Evolutionary conservation across 441 rosid genomes (phyloP).

Genomic region (Eruca vesicaria): DNA sequence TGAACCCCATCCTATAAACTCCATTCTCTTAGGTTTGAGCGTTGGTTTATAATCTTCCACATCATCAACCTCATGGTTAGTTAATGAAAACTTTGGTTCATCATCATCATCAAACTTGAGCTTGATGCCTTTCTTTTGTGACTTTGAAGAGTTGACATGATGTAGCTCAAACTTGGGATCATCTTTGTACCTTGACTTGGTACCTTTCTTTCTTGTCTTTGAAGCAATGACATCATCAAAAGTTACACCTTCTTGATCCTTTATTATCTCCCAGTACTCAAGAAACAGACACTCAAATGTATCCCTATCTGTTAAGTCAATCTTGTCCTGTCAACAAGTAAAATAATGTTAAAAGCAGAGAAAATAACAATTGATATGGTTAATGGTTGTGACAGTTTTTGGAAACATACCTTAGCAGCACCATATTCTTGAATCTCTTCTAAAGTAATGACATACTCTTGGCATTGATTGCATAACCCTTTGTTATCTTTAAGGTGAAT

Average conservation of each 20-base stretch:
- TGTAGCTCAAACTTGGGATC: slow-evolving; percentile 6
- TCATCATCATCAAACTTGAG: not conserved
- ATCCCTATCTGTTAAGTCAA: slow-evolving; percentile 27
- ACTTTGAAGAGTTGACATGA: slow-evolving; percentile 24
- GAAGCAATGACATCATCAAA: slow-evolving; percentile 25
- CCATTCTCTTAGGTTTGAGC: slow-evolving; percentile 1
- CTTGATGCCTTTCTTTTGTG: slow-evolving; percentile 24
- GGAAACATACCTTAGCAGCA: slow-evolving; percentile 33
- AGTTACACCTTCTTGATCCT: slow-evolving; percentile 13
- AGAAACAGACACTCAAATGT: slow-evolving; percentile 37
- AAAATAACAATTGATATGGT: no score
- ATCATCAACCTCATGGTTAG: slow-evolving; percentile 9
- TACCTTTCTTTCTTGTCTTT: slow-evolving; percentile 10
- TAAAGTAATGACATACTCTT: slow-evolving; percentile 15
- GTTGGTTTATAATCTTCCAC: not conserved
- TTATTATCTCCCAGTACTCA: slow-evolving; percentile 34
- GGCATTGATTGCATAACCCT: slow-evolving; percentile 33
- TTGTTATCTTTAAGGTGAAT: slow-evolving; percentile 12
- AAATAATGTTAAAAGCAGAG: slow-evolving; percentile 10
- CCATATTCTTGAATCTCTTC: slow-evolving; percentile 27
- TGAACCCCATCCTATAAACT: slow-evolving; percentile 32
- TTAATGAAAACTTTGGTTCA: not conserved
- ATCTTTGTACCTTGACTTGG: slow-evolving; percentile 1
- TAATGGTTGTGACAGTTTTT: not conserved
- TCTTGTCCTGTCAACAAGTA: slow-evolving; percentile 24